Conservation (phyloP, 805 yeast species). For the Kuraishia piskuri region DNA sequence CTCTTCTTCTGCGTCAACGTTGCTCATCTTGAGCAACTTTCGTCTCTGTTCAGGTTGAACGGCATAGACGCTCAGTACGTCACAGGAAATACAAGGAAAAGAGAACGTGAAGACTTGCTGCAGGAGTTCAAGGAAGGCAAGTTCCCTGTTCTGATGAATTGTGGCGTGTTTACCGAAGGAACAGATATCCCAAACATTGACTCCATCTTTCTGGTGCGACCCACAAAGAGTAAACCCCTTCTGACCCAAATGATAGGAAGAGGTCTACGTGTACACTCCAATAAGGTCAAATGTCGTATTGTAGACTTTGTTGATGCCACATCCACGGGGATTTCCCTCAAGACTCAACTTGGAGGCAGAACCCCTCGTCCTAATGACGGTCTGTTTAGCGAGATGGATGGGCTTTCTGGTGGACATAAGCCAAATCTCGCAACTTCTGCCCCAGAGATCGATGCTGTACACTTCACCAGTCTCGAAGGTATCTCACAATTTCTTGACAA, state of each 20-base stretch:
- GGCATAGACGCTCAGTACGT: constrained; percentile 69
- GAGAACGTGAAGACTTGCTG: constrained; percentile 43
- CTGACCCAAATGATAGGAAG: constrained; percentile 87
- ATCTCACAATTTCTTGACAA: background rate
- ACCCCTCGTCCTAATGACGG: background rate
- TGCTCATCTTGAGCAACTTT: constrained; percentile 50
- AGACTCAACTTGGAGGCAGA: constrained; percentile 15
- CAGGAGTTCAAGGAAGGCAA: constrained; percentile 52
- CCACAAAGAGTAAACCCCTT: constrained; percentile 67
- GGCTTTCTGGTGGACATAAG: background rate
- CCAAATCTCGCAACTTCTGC: background rate
- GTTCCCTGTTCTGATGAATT: constrained; percentile 72
- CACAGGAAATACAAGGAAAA: constrained; percentile 51
- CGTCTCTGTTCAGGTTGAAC: constrained; percentile 39
- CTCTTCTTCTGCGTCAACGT: constrained; percentile 74
- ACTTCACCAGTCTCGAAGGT: background rate
- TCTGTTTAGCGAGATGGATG: background rate
- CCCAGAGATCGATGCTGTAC: background rate
- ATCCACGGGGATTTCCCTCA: constrained; percentile 17
- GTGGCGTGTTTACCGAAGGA: constrained; percentile 89
- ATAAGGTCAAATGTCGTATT: constrained; percentile 61
- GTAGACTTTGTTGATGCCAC: constrained; percentile 68
- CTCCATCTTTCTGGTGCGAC: constrained; percentile 68
- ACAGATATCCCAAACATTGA: constrained; percentile 91
- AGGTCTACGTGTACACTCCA: constrained; percentile 60